Conservation (phyloP, 768 basidiomycete species). For the Boletus rufocinnamomeus region DNA sequence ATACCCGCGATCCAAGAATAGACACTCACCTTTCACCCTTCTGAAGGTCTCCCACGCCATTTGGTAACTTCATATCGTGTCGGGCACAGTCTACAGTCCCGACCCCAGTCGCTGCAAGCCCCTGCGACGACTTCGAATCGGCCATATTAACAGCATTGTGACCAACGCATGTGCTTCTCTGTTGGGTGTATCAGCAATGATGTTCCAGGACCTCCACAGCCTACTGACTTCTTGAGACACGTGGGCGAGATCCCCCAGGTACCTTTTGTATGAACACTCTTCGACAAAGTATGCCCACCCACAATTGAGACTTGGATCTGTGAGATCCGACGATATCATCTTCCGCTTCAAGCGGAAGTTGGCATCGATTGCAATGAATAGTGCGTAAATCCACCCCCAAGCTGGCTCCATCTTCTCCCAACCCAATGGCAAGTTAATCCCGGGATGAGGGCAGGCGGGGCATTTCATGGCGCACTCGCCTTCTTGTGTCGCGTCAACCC, state of each 20-base stretch:
- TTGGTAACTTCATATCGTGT: slow-evolving; percentile 6
- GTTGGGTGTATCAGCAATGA: not conserved
- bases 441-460: slow-evolving; percentile 5
- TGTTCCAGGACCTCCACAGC: not conserved
- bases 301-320: slow-evolving; percentile 23
- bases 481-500: not conserved
- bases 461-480: slow-evolving; percentile 6
- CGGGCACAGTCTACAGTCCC: not conserved
- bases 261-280: slow-evolving; percentile 18
- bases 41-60: not conserved
- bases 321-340: slow-evolving; percentile 6
- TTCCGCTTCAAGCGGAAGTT: slow-evolving; percentile 32
- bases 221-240: slow-evolving; percentile 21
- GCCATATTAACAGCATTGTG: slow-evolving; percentile 9
- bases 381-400: slow-evolving; percentile 13
- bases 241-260: not conserved
- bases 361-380: slow-evolving; percentile 31
- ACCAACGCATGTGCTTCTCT: slow-evolving; percentile 1
- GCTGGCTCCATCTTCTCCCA: not conserved
- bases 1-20: not conserved
- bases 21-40: not conserved
- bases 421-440: not conserved
- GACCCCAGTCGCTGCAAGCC: not conserved
- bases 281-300: slow-evolving; percentile 32
- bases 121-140: not conserved